These are phyloP conservation scores for Oryza meyeriana DNA, from an alignment of 176 grass and related monocot genomes.

Conservation along the genomic window DNA sequence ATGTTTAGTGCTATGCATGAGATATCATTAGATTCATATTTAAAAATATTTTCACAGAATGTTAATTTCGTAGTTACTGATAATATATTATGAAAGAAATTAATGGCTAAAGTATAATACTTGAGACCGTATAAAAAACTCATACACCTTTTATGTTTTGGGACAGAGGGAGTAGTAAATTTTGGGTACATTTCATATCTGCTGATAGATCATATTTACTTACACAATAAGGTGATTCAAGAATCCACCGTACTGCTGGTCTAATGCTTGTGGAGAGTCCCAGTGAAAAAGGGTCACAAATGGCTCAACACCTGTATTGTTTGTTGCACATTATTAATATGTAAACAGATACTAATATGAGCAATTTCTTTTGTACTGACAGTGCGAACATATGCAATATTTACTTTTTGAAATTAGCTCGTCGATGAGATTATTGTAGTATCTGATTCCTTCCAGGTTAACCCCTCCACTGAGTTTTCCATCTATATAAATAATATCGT, in stretches of 20 bases:
- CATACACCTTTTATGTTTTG: no score
- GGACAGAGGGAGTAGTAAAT: no score
- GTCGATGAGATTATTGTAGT: conserved; percentile 81
- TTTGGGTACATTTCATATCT: neutral
- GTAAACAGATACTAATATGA: neutral
- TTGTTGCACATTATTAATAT: conserved; percentile 8
- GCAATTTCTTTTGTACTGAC: neutral
- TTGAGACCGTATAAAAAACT: no score
- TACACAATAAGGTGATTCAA: conserved; percentile 66
- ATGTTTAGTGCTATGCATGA: no score
- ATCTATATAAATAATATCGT: conserved; percentile 37
- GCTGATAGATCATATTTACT: conserved; percentile 32
- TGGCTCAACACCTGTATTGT: conserved; percentile 64
- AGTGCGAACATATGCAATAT: neutral
- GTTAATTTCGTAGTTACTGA: no score
- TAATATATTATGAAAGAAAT: no score
- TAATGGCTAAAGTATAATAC: no score
- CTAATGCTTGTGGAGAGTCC: conserved; percentile 79
- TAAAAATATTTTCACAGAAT: no score
- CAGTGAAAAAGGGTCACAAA: conserved; percentile 92
- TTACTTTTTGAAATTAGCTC: conserved; percentile 73
- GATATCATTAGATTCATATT: no score
- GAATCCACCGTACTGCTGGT: conserved; percentile 76
- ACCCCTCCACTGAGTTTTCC: conserved; percentile 68
- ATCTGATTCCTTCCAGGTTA: conserved; percentile 76